Base-by-base conservation (phyloP, 192 early-diverging fungal genomes). In the Rhizophagus clarus region DNA sequence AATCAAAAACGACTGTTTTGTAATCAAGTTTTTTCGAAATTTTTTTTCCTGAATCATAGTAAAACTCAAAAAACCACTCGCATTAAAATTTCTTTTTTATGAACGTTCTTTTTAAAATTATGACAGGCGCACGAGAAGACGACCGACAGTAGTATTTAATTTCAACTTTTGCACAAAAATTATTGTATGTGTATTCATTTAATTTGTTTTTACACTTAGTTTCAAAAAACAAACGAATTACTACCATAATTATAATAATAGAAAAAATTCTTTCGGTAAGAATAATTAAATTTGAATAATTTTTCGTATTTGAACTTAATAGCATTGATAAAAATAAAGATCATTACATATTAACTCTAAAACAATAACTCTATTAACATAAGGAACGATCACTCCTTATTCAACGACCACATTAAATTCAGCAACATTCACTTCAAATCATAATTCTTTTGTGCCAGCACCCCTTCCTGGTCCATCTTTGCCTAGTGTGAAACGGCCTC, bases 231-330 rank as follows among this genome's bases (percentile, higher is more conserved):
- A 76, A 76, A 76, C 26, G 5, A 60, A 76, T 11, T 28, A 28
- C n/a, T 49, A 60, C 29, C 29, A 51, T 20, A 29, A 37, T 56
- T 28, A 67, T 28, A 24, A 31, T 74, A 74, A 76, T 62, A 24
- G 74, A 37, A 76, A 76, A 37, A 76, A 76, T 42, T 76, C 74
- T 8, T 61, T 62, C n/a, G 74, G 74, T 76, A 24, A 63, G 56
- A 62, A 12, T 40, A 40, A 40, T 40, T 37, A 37, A 37, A n/a
- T n/a, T 34, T 34, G 34, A 34, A 34, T 34, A 34, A 34, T 34
- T 45, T 45, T 45, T 14, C 12, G 11, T 45, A 45, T 12, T 45
- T 45, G 42, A 12, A 45, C 11, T 12, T 12, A 45, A 45, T 12
- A 45, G 11, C 11, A 45, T 40, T 7, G 1, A 1, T 56, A 49